Percentiles rank a stretch among this genome's conserved stretches.
Conservation (phyloP, 495 filamentous ascomycete species). For the Podospora conica region DNA sequence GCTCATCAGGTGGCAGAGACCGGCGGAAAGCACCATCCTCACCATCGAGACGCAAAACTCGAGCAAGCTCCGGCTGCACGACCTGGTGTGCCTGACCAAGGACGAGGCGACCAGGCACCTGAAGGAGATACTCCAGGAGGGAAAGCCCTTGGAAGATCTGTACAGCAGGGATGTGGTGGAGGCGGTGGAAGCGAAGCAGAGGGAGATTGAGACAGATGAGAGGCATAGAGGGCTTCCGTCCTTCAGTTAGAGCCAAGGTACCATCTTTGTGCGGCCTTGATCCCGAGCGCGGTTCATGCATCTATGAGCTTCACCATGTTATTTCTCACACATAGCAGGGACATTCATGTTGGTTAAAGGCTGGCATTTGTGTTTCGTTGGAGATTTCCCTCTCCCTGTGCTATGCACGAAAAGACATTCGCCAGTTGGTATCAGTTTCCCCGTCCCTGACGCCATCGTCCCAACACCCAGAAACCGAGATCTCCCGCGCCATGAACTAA, state of each 20-base stretch:
- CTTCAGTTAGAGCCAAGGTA: not conserved
- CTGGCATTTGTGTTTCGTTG: not conserved
- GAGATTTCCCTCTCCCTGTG: not conserved
- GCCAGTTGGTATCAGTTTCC: not conserved
- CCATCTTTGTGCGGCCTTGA: not conserved
- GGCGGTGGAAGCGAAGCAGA: conserved; percentile 54
- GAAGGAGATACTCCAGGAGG: conserved; percentile 66
- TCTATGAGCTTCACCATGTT: not conserved
- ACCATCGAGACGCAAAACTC: conserved; percentile 62
- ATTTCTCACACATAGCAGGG: not conserved
- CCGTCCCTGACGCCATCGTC: not conserved
- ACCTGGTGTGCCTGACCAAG: conserved; percentile 94
- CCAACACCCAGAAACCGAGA: not conserved
- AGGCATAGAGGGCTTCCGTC: conserved; percentile 14
- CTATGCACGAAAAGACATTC: not conserved
- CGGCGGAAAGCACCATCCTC: conserved; percentile 35
- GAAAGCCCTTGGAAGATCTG: conserved; percentile 60
- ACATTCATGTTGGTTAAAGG: not conserved
- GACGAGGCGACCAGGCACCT: conserved; percentile 83
- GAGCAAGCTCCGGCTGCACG: conserved; percentile 54
- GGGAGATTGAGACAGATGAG: conserved; percentile 48
- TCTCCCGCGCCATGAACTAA: not conserved
- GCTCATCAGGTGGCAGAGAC: conserved; percentile 68
- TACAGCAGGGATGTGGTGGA: conserved; percentile 61
- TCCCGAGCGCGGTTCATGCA: not conserved